Percentiles rank a stretch among this genome's conserved stretches.
Conservation (phyloP, 192 early-diverging fungal species). For the Coemansia asiatica region DNA sequence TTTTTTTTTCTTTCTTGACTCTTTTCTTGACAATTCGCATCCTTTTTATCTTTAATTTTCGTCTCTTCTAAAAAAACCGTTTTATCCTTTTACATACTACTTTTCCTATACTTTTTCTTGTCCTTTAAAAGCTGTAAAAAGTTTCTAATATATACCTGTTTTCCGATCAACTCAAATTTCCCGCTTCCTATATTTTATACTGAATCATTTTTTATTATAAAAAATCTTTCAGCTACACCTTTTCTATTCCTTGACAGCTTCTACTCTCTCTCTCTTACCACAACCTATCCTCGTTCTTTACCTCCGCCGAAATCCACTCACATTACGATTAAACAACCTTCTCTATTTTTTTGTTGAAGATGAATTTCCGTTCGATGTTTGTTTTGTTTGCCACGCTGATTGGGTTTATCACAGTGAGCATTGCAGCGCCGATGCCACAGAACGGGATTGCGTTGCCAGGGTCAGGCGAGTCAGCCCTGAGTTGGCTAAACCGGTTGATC, state of each 20-base stretch:
- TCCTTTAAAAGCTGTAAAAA: background rate
- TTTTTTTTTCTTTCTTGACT: background rate
- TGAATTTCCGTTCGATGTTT: slow-evolving; percentile 30
- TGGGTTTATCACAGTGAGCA: slow-evolving; percentile 18
- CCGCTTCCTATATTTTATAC: too few relatives aligned
- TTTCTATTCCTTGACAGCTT: too few relatives aligned
- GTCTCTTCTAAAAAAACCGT: background rate
- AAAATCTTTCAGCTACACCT: too few relatives aligned
- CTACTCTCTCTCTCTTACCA: too few relatives aligned
- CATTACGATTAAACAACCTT: background rate
- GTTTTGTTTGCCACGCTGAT: slow-evolving; percentile 20
- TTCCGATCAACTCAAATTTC: too few relatives aligned
- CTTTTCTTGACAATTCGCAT: background rate
- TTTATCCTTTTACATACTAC: too few relatives aligned
- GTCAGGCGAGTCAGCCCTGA: slow-evolving; percentile 27
- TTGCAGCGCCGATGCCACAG: slow-evolving; percentile 31
- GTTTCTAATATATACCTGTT: too few relatives aligned
- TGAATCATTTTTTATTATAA: too few relatives aligned
- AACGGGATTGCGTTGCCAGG: slow-evolving; percentile 44
- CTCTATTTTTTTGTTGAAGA: too few relatives aligned
- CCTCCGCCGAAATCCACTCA: background rate
- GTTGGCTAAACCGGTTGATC: slow-evolving; percentile 45
- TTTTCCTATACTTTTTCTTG: background rate
- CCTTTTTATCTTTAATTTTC: background rate
- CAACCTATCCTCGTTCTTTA: background rate